phyloP scores from a whole-genome alignment of 73 alveolate species.

The Tetrahymena malaccensis region DNA sequence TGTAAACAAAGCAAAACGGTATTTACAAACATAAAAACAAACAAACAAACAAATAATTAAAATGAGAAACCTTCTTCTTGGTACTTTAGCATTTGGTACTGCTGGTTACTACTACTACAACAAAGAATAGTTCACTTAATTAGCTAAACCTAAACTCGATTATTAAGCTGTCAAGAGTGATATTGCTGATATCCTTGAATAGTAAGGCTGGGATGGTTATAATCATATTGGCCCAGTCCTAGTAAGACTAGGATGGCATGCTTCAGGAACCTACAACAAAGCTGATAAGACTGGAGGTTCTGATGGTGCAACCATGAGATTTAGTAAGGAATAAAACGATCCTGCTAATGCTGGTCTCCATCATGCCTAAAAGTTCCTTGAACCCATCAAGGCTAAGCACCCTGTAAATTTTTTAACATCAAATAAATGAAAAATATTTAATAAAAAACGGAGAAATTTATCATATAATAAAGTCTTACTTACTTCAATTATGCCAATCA shows the following conservation, averaged over 20 bases:
- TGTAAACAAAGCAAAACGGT: background rate
- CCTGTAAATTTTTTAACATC: background rate
- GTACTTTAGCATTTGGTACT: background rate
- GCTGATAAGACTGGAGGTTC: slow-evolving; percentile 34
- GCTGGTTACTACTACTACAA: background rate
- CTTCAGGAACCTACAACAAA: slow-evolving; percentile 22
- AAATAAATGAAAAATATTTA: background rate
- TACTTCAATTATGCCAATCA: background rate
- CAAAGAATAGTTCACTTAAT: background rate
- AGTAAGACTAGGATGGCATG: background rate
- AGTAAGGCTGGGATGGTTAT: background rate
- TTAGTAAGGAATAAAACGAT: slow-evolving; percentile 15
- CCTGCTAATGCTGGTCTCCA: slow-evolving; percentile 32
- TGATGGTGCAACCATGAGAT: slow-evolving; percentile 40
- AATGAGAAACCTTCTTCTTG: background rate
- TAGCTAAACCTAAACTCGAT: background rate
- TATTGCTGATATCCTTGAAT: background rate
- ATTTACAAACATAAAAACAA: background rate
- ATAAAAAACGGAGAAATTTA: too few species aligned
- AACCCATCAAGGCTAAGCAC: slow-evolving; percentile 23
- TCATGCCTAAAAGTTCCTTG: slow-evolving; percentile 19
- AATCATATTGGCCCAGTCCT: background rate
- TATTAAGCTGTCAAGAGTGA: background rate
- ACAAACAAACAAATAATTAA: background rate
- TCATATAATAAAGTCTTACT: too few species aligned